phyloP scores from a whole-genome alignment of 768 basidiomycete genomes.

The Rhodotorula babjevae region DNA sequence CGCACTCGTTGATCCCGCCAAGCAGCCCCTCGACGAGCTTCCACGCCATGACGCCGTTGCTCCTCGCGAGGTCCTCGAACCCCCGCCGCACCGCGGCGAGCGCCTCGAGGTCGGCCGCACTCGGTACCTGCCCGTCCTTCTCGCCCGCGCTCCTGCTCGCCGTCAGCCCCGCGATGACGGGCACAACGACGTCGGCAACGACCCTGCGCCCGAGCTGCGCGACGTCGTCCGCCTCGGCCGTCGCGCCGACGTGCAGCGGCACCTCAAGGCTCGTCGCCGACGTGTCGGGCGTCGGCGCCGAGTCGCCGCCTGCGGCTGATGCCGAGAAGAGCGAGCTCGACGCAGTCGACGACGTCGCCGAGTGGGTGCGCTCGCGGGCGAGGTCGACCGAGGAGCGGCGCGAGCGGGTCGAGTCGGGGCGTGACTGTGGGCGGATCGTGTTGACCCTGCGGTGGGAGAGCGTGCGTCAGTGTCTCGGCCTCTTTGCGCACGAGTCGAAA shows the following conservation, averaged over 20 bases:
- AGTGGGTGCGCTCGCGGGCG: slow-evolving; percentile 54
- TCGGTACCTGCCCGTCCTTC: background rate
- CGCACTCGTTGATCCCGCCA: slow-evolving; percentile 84
- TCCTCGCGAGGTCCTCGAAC: slow-evolving; percentile 75
- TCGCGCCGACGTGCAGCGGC: background rate
- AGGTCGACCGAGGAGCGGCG: slow-evolving; percentile 72
- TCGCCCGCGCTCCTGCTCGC: background rate
- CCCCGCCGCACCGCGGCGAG: slow-evolving; percentile 84
- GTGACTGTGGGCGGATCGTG: slow-evolving; percentile 90
- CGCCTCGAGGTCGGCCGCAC: slow-evolving; percentile 67
- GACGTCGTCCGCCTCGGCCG: background rate
- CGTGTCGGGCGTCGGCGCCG: slow-evolving; percentile 54
- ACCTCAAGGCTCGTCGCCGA: background rate
- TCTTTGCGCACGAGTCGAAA: too few relatives aligned
- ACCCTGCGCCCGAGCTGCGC: background rate
- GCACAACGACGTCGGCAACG: background rate
- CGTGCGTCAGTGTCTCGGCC: background rate
- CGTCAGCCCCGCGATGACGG: background rate
- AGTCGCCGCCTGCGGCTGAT: background rate
- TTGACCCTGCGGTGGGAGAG: slow-evolving; percentile 53
- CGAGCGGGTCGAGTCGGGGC: slow-evolving; percentile 74
- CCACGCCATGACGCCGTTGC: slow-evolving; percentile 80
- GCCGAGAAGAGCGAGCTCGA: background rate
- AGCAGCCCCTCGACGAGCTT: slow-evolving; percentile 82
- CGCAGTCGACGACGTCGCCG: background rate